Evolutionary conservation across 2,329 filamentous ascomycete species (phyloP), one percentile per base, ranked within the genome.

Genomic region (Dendrostoma leiphaemia): DNA sequence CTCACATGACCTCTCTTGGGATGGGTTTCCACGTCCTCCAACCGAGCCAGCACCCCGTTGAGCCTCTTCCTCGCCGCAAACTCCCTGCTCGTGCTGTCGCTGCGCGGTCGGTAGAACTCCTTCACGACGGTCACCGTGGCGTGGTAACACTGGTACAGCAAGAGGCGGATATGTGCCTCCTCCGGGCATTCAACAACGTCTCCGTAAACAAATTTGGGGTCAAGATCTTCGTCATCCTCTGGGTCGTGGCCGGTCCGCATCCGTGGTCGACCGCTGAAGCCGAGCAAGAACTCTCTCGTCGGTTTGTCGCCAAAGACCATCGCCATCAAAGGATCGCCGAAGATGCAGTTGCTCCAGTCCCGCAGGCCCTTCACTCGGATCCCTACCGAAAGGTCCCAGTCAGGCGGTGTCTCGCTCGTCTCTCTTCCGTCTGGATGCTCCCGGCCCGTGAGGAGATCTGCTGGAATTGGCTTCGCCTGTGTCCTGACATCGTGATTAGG

Each of bases 91-190:
- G 71, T 78, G 56, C 78, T 80, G 50, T 78, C 74, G 3, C 63
- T 65, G 3, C 70, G 69, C 2, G 79, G 78, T 2, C 80, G 73
- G 62, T 82, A 84, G 61, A 82, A 82, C 57, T 82, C 79, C 29
- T 67, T 71, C 2, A 83, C 81, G 5, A 85, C 74, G 35, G 70
- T 66, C 4, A 76, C 73, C 1, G 78, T 69, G 3, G 80, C 75
- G 58, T 84, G 80, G 63, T 83, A 85, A 61, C 79, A 81, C 58
- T 79, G 74, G 66, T 85, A 86, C 3, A 86, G 65, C 2, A 85
- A 65, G 6, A 82, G 61, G 10, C 82, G 74, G 2, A 74, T 66
- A n/a, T 68, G 61, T 0, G 72, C 73, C 53, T 74, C 73, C n/a
- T 69, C 67, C 19, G 63, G 62, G 55, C 77, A 75, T 41, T 80